Evolutionary conservation across 345 rosid genomes (phyloP), one percentile per base, ranked within the genome.

Genomic region (Physaria fendleri): DNA sequence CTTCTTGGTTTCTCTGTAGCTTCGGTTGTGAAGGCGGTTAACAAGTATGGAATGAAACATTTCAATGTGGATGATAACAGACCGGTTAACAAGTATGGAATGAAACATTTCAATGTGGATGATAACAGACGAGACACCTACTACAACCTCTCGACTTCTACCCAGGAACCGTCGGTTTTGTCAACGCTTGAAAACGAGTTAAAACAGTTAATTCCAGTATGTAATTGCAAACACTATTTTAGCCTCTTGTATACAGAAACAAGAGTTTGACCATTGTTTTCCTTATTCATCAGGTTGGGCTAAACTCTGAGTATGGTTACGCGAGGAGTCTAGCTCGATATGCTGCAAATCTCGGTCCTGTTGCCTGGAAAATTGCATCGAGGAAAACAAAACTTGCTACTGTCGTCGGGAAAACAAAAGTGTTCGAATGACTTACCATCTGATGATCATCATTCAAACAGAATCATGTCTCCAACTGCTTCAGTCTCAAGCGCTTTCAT

Each of bases 281-380:
- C 18, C 33, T 63, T 50, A 23, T 41, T 18, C 45, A 57, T 56
- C 80, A 93, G 97, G 97, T 93, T 55, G 97, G 95, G 44, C 61
- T 93, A 37, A 80, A 76, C 59, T 46, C 80, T 23, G 94, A 89
- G 68, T 77, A 78, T 30, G 90, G 92, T 18, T 93, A 93, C 59
- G 88, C 97, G 7, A 83, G 85, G 71, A 93, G 99, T 72, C 71
- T 93, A 44, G 84, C 96, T 67, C 90, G 87, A 32, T 93, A 77
- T 56, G 95, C 99, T 41, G 82, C 92, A 2, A 75, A 77, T 66
- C 89, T 93, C 7, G 97, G 99, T 37, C 97, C 97, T 35, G 80
- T 68, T 59, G 88, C 69, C 59, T 87, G 90, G 95, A 78, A 74
- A 67, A 51, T 78, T 27, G 97, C 92, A 51, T 83, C 92, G 4